Evolutionary conservation across 345 rosid genomes (phyloP).

Genomic region (Lepidium didymum): DNA sequence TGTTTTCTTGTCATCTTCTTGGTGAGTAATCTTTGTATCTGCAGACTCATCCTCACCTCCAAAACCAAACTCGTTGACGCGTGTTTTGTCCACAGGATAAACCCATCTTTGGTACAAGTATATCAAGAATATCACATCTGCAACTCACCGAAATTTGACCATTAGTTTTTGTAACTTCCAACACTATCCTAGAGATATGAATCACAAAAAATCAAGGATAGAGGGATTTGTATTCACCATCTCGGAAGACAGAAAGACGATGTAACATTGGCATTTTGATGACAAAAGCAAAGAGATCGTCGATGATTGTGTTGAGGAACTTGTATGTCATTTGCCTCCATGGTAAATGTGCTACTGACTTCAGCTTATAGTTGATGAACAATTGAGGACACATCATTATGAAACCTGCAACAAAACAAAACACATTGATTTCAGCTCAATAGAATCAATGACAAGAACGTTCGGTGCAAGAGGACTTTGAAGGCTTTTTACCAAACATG

Average conservation of each 20-base stretch:
- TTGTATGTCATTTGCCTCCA: constrained; percentile 99
- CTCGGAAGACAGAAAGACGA: constrained; percentile 94
- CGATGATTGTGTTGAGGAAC: constrained; percentile 94
- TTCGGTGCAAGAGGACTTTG: neutral
- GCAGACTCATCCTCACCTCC: constrained; percentile 72
- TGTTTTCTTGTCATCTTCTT: constrained; percentile 54
- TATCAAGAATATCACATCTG: constrained; percentile 89
- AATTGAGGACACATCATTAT: constrained; percentile 98
- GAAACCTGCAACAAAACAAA: constrained; percentile 52
- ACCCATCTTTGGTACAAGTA: constrained; percentile 85
- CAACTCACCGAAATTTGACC: constrained; percentile 17
- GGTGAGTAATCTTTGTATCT: constrained; percentile 24
- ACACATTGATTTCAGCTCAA: neutral
- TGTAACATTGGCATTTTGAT: constrained; percentile 95
- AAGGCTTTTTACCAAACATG: constrained; percentile 78
- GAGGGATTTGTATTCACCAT: constrained; percentile 45
- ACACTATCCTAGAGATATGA: neutral
- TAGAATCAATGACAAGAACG: neutral
- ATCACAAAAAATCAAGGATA: neutral
- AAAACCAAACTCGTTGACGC: constrained; percentile 92
- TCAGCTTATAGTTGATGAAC: constrained; percentile 90
- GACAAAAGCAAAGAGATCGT: constrained; percentile 97
- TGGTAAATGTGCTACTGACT: constrained; percentile 95
- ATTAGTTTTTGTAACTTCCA: neutral
- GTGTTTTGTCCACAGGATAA: constrained; percentile 89